A percentile compares a stretch with the other conserved stretches of the same genome.
Conservation (phyloP, 179 eudicot genomes). For the Actinidia arguta region DNA sequence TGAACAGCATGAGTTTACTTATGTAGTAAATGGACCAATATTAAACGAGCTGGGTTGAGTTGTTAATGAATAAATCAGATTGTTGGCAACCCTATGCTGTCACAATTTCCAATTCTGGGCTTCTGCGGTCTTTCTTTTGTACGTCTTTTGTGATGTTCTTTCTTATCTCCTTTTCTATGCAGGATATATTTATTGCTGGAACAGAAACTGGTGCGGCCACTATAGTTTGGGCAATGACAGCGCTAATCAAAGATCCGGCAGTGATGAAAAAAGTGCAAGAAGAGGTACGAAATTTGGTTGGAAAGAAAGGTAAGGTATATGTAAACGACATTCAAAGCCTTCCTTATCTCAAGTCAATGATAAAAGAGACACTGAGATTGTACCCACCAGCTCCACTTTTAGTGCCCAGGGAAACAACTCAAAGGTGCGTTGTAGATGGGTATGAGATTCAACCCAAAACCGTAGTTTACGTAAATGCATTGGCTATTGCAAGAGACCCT, state of each 20-base stretch:
- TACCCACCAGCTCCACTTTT: not conserved
- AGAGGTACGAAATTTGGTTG: not conserved
- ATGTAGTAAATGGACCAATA: not conserved
- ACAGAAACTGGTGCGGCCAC: not conserved
- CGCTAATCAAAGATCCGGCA: not conserved
- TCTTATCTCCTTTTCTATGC: not conserved
- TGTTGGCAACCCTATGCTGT: not conserved
- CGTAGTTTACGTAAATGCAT: not conserved
- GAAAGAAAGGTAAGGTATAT: not conserved
- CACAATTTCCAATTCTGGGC: no score
- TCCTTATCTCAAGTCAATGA: not conserved
- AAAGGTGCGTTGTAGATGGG: not conserved
- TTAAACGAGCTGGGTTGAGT: not conserved
- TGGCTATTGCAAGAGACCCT: not conserved
- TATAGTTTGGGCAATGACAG: constrained; percentile 12
- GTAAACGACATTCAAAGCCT: not conserved
- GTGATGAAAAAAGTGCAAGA: constrained; percentile 1
- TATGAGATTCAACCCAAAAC: not conserved
- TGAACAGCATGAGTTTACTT: not conserved
- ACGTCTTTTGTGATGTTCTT: not conserved
- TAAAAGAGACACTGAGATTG: not conserved
- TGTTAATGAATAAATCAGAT: not conserved
- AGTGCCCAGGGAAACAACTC: not conserved
- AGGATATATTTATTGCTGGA: constrained; percentile 14
- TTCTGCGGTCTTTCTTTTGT: no score